These are phyloP conservation scores for Tricholoma terreum DNA, from an alignment of 768 basidiomycete species.

Conservation along the genomic window DNA sequence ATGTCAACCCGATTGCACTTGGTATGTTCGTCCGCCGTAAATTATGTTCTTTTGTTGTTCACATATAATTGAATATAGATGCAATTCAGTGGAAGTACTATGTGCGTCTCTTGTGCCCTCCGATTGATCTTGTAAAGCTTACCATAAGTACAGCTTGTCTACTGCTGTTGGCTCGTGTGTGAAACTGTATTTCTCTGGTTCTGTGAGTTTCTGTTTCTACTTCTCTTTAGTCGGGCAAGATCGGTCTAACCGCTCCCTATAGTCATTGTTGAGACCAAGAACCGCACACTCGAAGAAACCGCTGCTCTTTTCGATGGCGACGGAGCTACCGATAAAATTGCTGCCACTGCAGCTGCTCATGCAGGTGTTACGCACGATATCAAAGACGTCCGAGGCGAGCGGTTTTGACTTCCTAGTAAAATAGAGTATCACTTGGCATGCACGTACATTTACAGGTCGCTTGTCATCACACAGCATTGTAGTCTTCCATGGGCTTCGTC, in stretches of 20 bases:
- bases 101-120: constrained; percentile 29
- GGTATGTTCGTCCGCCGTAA: constrained; percentile 22
- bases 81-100: constrained; percentile 75
- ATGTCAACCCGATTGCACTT: constrained; percentile 80
- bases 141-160: constrained; percentile 46
- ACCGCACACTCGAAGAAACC: constrained; percentile 77
- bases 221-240: neutral
- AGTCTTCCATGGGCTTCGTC: too few species aligned
- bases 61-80: constrained; percentile 19
- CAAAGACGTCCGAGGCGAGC: constrained; percentile 31
- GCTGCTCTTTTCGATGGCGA: constrained; percentile 77
- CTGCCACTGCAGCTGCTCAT: constrained; percentile 19
- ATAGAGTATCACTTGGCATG: constrained; percentile 1
- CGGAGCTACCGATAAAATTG: constrained; percentile 40
- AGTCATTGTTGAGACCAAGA: constrained; percentile 68
- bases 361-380: constrained; percentile 24
- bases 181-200: constrained; percentile 65
- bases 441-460: neutral
- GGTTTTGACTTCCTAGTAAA: constrained; percentile 21
- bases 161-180: constrained; percentile 66
- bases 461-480: too few species aligned
- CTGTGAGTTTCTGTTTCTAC: constrained; percentile 32
- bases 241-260: neutral
- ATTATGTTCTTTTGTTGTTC: neutral
- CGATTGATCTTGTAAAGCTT: neutral